A percentile compares a stretch with the other conserved stretches of the same genome.
phyloP scores from a whole-genome alignment of 352 stramenopile genomes.

The Phytophthora citrophthora region DNA sequence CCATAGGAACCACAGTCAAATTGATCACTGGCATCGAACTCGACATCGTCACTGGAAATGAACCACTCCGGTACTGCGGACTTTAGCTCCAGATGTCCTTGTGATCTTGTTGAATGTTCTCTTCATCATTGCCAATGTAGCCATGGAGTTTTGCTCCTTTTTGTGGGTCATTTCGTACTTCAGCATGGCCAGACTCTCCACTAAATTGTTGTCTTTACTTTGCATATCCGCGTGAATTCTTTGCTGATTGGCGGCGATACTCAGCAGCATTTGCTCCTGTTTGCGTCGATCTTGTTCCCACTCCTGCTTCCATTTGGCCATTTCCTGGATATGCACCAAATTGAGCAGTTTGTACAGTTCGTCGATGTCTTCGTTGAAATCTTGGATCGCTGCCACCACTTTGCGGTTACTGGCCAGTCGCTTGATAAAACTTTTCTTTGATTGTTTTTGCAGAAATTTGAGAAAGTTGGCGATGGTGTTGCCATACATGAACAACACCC shows the following conservation, averaged over 20 bases:
- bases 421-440: conserved; percentile 31
- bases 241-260: conserved; percentile 21
- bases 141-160: conserved; percentile 19
- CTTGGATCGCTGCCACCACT: conserved; percentile 26
- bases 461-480: conserved; percentile 27
- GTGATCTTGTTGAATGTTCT: conserved; percentile 32
- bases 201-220: conserved; percentile 22
- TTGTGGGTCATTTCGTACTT: conserved; percentile 40
- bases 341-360: conserved; percentile 32
- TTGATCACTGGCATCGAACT: conserved; percentile 25
- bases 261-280: conserved; percentile 35
- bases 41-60: conserved; percentile 30
- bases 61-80: conserved; percentile 34
- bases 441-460: conserved; percentile 32
- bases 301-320: conserved; percentile 30
- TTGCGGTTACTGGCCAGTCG: conserved; percentile 30
- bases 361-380: conserved; percentile 38
- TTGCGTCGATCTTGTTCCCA: conserved; percentile 35
- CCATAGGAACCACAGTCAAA: conserved; percentile 27
- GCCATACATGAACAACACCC: conserved; percentile 27
- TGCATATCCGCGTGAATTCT: conserved; percentile 16
- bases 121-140: conserved; percentile 24
- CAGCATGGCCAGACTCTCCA: conserved; percentile 32
- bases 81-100: conserved; percentile 25
- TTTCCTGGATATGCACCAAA: conserved; percentile 29